Evolutionary conservation across 805 yeast genomes (phyloP).

Genomic region (Hanseniaspora mollemarum): DNA sequence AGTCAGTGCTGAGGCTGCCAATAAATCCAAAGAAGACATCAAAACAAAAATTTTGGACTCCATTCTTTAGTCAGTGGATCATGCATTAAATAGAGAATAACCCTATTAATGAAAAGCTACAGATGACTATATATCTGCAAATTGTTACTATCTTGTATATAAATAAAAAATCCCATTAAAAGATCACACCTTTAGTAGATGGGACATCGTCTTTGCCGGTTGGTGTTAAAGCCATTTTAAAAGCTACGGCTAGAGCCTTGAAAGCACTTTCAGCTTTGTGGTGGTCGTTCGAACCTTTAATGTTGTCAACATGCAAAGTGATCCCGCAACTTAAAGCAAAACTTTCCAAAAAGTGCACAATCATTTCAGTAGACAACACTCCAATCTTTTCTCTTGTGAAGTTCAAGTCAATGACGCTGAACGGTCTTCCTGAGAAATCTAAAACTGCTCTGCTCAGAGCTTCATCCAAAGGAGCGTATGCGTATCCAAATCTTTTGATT

Average conservation of each 20-base stretch:
- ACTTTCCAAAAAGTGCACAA: constrained; percentile 91
- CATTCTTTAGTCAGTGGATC: background rate
- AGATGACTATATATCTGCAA: background rate
- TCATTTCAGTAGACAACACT: constrained; percentile 86
- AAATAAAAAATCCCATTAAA: constrained; percentile 29
- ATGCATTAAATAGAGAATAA: constrained; percentile 3
- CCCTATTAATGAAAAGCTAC: background rate
- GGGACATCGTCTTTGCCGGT: constrained; percentile 90
- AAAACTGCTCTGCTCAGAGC: constrained; percentile 94
- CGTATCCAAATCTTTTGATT: constrained; percentile 82
- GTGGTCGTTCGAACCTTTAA: constrained; percentile 90
- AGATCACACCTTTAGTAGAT: constrained; percentile 88
- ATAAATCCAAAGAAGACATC: constrained; percentile 18
- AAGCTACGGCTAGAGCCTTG: constrained; percentile 88
- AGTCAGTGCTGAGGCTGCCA: constrained; percentile 14
- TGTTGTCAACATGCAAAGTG: constrained; percentile 87
- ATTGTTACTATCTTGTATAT: constrained; percentile 17
- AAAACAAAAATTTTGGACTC: constrained; percentile 16
- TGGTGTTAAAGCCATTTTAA: constrained; percentile 68
- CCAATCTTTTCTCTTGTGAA: constrained; percentile 88
- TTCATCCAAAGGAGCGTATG: constrained; percentile 93
- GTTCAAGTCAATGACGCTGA: constrained; percentile 78
- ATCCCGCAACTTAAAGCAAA: constrained; percentile 87
- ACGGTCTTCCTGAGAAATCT: constrained; percentile 87
- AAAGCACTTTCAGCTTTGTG: constrained; percentile 94